These are phyloP conservation scores for Thoreauomyces humboldtii DNA, from an alignment of 192 early-diverging fungal genomes.

Conservation along the genomic window DNA sequence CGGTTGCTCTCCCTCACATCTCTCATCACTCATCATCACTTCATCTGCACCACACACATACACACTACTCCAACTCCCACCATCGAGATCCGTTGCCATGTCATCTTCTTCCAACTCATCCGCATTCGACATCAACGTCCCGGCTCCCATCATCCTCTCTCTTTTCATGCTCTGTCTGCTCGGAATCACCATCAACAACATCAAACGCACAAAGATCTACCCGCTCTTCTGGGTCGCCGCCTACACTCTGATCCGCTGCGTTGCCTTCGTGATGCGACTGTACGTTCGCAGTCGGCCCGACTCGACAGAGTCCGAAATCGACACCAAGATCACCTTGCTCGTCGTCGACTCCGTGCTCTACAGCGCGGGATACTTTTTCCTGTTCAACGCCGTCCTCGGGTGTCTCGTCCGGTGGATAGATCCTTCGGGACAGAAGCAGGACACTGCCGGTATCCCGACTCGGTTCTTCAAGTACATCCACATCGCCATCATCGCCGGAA, in stretches of 20 bases:
- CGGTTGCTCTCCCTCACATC: too few species aligned
- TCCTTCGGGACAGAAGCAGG: background rate
- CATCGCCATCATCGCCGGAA: background rate
- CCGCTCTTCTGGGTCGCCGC: constrained; percentile 1
- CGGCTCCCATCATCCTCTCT: background rate
- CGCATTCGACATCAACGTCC: background rate
- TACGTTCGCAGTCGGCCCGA: background rate
- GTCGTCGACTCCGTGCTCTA: constrained; percentile 11
- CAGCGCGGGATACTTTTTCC: constrained; percentile 18
- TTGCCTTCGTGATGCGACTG: constrained; percentile 1
- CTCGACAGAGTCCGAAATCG: background rate
- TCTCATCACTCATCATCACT: too few species aligned
- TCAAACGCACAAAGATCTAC: background rate
- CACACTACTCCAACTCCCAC: too few species aligned
- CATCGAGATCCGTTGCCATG: background rate
- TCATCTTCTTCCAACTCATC: background rate
- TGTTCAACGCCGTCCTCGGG: constrained; percentile 7
- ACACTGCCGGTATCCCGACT: too few species aligned
- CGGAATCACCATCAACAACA: background rate
- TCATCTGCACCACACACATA: too few species aligned
- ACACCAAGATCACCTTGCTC: background rate
- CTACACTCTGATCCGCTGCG: background rate
- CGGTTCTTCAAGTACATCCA: constrained; percentile 6
- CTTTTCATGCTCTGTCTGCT: background rate
- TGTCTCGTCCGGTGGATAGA: background rate